These are phyloP conservation scores for Globomyces sp. DNA, from an alignment of 371 early-diverging fungal species.

Conservation along the genomic window DNA sequence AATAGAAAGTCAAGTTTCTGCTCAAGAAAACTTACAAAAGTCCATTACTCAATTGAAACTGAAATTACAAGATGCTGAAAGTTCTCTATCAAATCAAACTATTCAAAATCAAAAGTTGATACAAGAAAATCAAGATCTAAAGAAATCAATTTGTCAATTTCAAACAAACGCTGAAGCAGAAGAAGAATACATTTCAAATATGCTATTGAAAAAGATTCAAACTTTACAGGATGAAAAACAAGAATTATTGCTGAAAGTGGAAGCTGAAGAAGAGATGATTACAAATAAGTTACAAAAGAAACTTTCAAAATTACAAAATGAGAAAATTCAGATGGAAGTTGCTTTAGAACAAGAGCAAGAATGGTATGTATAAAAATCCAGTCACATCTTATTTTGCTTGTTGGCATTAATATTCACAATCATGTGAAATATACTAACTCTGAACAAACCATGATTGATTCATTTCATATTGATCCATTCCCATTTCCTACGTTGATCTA, in stretches of 20 bases:
- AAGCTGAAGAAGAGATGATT: conserved; percentile 27
- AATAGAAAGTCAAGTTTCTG: too few species aligned
- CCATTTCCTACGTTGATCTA: neutral
- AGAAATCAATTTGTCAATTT: neutral
- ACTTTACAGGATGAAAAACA: conserved; percentile 22
- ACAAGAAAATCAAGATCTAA: conserved; percentile 3
- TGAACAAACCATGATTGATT: neutral
- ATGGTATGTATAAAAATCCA: neutral
- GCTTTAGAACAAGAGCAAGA: conserved; percentile 28
- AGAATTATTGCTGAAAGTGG: conserved; percentile 15
- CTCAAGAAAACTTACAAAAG: too few species aligned
- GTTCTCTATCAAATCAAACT: too few species aligned
- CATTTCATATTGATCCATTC: neutral
- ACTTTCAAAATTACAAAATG: conserved; percentile 15
- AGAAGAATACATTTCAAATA: conserved; percentile 27
- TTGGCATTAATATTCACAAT: neutral
- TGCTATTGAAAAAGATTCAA: conserved; percentile 23
- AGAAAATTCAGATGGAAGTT: conserved; percentile 26
- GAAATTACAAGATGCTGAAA: too few species aligned
- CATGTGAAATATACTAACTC: too few species aligned
- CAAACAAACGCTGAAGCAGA: conserved; percentile 18
- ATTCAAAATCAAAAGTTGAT: too few species aligned
- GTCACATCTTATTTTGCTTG: neutral
- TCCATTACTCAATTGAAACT: too few species aligned
- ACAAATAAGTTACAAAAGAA: conserved; percentile 23